Evolutionary conservation across 371 early-diverging fungal species (phyloP), one percentile per base, ranked within the genome.

Genomic region (Basidiobolus meristosporus): DNA sequence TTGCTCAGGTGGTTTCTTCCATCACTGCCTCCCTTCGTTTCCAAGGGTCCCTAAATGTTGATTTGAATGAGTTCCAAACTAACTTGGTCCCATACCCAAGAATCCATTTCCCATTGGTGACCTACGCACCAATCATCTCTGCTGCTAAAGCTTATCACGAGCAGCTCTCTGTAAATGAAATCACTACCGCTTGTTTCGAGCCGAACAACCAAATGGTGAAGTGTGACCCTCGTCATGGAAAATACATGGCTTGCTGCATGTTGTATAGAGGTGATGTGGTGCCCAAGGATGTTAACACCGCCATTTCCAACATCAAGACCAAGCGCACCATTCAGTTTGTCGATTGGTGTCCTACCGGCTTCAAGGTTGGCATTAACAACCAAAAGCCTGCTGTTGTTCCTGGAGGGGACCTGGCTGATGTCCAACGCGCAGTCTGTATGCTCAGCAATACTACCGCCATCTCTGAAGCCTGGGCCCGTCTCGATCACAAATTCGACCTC

Each of bases 1-100:
- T 99, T 58, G 97, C 99, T 44, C 99, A 98, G 66, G 97, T 98
- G 34, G 98, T 98, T 34, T 98, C 98, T 34, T 97, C 98, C 47
- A 96, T 99, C 72, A 99, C 98, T 40, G 95, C 98, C 20, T 93
- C 98, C 32, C 76, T 99, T 42, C 87, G 99, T 59, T 99, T 99
- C 67, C 85, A 86, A 45, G 97, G 97, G 39, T 79, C 83, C 26
- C 69, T 96, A 49, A 96, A 96, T 61, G 93, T 92, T 21, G 97
- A 96, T 60, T 60, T 96, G 59, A 87, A 77, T 45, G 93, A 96
- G 65, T 91, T 92, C 75, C 91, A 90, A 62, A 91, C 93, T 48
- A 96, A 96, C 67, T 68, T 96, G 62, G 92, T 96, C 18, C 97
- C 97, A 19, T 96, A 88, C 65, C 97, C 95, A 43, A 82, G 90